Evolutionary conservation across 345 rosid species (phyloP), one percentile per base, ranked within the genome.

Genomic region (Abelmoschus esculentus): DNA sequence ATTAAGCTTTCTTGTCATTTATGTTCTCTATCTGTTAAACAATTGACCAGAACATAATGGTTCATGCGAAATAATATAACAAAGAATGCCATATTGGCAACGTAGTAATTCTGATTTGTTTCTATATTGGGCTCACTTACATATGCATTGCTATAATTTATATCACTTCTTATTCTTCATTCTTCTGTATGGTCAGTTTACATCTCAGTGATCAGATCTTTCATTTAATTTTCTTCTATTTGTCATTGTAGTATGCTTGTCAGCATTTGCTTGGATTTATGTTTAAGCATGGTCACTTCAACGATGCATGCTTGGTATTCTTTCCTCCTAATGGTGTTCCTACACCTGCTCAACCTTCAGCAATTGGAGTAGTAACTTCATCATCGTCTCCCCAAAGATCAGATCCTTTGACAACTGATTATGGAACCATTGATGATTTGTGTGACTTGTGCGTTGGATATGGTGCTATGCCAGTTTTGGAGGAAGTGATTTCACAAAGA

Each of bases 321-420:
- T 91, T 93, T 83, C 97, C 97, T 42, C 85, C 67, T 40, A 79
- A 79, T 83, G 84, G 82, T 79, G 81, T 87, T 80, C 96, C 98
- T 40, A 76, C 88, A 40, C 80, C 93, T 64, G 76, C 92, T 83
- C 97, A 87, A 80, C 83, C 90, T 64, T 86, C 84, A 44, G 61
- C 80, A 10, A 72, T 77, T 77, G 88, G 90, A 15, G 74, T 59
- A 55, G 93, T 70, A 31, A 76, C 87, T 74, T 85, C 93, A 31
- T 81, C 98, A 67, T 87, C 87, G 38, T 86, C 95, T 38, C 96
- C 97, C 61, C 98, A 93, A 78, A 87, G 98, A 78, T 81, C 82
- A 34, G 98, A 93, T 82, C 92, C 95, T 65, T 80, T 89, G 80
- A 89, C 90, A 63, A 89, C 95, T 73, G 98, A 93, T 66, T 89